phyloP scores from a whole-genome alignment of 495 filamentous ascomycete species.

The Aspergillus nidulans region DNA sequence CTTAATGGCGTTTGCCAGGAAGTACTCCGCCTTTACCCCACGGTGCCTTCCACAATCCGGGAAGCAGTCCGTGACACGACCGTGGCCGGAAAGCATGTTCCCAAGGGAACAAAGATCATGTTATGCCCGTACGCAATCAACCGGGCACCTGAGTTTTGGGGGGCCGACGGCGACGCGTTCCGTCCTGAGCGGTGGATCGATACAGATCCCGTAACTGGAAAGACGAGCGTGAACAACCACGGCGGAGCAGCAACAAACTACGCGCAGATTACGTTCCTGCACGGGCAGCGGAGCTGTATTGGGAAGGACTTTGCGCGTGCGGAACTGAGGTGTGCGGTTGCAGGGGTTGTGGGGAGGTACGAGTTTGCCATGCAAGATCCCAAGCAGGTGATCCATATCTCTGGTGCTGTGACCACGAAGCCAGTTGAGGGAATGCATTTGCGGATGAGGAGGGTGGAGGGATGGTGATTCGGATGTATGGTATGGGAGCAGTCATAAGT shows the following conservation, averaged over 20 bases:
- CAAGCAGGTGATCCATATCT: conserved; percentile 56
- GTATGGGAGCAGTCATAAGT: not conserved
- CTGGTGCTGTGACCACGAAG: conserved; percentile 59
- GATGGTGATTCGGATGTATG: conserved; percentile 49
- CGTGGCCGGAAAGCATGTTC: conserved; percentile 40
- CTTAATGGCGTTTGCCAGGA: conserved; percentile 52
- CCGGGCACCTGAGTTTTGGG: conserved; percentile 38
- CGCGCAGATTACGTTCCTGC: conserved; percentile 45
- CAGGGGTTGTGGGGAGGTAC: conserved; percentile 34
- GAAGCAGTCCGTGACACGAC: conserved; percentile 42
- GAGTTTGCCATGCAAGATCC: conserved; percentile 55
- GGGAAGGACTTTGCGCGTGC: conserved; percentile 48
- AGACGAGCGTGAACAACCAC: conserved; percentile 25
- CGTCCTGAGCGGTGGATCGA: conserved; percentile 49
- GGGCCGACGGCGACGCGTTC: conserved; percentile 38
- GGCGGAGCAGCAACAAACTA: conserved; percentile 44
- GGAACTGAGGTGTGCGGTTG: conserved; percentile 34
- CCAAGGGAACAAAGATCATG: conserved; percentile 41
- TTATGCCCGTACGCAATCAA: conserved; percentile 44
- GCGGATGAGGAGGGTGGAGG: conserved; percentile 54
- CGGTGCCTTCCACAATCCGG: conserved; percentile 48
- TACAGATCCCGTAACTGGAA: conserved; percentile 26
- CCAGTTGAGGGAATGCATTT: conserved; percentile 63
- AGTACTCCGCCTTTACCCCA: conserved; percentile 46
- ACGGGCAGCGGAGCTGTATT: conserved; percentile 46